Conservation (phyloP, 495 filamentous ascomycete species). For the Penicillium ochrochloron region DNA sequence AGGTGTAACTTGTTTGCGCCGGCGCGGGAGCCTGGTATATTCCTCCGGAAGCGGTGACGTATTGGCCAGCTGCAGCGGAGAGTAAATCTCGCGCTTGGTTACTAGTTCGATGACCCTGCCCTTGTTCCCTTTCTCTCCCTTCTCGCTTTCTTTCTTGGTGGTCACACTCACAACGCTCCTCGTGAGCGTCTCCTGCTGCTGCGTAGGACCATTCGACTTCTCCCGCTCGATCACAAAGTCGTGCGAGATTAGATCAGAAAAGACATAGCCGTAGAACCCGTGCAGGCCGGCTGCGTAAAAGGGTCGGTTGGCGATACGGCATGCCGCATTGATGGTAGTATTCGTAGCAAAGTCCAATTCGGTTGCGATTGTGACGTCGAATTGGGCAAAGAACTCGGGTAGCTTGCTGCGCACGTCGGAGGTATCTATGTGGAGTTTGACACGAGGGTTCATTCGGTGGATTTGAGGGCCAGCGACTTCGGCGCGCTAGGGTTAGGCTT, state of each 20-base stretch:
- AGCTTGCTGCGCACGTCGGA: slow-evolving; percentile 64
- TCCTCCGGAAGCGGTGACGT: slow-evolving; percentile 74
- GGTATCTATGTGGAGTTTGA: slow-evolving; percentile 72
- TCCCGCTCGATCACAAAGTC: slow-evolving; percentile 85
- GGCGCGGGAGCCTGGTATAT: slow-evolving; percentile 64
- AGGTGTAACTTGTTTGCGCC: slow-evolving; percentile 75
- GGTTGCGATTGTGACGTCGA: slow-evolving; percentile 89
- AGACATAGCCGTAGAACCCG: slow-evolving; percentile 93
- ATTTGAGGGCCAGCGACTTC: slow-evolving; percentile 79
- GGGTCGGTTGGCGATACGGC: slow-evolving; percentile 70
- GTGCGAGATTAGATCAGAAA: slow-evolving; percentile 87
- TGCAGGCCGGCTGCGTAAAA: slow-evolving; percentile 91
- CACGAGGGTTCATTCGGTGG: slow-evolving; percentile 86
- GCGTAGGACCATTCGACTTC: slow-evolving; percentile 73
- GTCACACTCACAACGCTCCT: slow-evolving; percentile 72
- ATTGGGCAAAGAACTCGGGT: slow-evolving; percentile 73
- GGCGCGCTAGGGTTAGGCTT: slow-evolving; percentile 61
- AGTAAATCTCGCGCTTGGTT: slow-evolving; percentile 88
- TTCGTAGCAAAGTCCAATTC: slow-evolving; percentile 76
- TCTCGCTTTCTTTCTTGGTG: slow-evolving; percentile 69
- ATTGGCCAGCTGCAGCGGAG: slow-evolving; percentile 78
- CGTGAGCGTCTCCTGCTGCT: slow-evolving; percentile 73
- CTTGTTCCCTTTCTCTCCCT: slow-evolving; percentile 6
- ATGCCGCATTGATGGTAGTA: slow-evolving; percentile 78
- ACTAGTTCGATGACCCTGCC: slow-evolving; percentile 81